Conservation (phyloP, 2,329 filamentous ascomycete species). For the Fusarium devonianum region DNA sequence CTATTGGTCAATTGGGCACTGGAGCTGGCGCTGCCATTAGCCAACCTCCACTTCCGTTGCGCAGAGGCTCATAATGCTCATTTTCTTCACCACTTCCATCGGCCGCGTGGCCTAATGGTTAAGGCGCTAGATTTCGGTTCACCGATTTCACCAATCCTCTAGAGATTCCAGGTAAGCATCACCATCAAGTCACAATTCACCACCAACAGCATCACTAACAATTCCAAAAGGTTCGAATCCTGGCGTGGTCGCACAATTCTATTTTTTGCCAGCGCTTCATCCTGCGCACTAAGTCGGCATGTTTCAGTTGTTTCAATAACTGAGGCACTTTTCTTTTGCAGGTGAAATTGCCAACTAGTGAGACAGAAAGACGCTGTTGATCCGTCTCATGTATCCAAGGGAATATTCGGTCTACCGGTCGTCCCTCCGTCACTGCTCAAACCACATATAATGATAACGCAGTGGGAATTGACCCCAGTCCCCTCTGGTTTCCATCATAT, state of each 20-base stretch:
- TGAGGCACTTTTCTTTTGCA: too few species aligned
- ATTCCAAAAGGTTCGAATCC: slow-evolving; percentile 31
- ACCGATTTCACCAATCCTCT: slow-evolving; percentile 23
- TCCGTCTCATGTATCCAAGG: neutral
- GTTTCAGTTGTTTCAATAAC: neutral
- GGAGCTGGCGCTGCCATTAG: too few species aligned
- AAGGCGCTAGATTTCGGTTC: slow-evolving; percentile 37
- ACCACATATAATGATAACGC: neutral
- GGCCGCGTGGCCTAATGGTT: slow-evolving; percentile 38
- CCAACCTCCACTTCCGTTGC: too few species aligned
- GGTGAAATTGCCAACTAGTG: neutral
- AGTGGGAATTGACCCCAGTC: too few species aligned
- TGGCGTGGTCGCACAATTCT: slow-evolving; percentile 33
- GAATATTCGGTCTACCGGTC: neutral
- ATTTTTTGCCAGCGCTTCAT: too few species aligned
- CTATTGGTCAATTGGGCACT: slow-evolving; percentile 4
- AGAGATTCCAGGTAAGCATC: slow-evolving; percentile 35
- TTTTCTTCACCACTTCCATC: slow-evolving; percentile 1
- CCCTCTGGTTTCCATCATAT: too few species aligned
- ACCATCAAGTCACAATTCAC: neutral
- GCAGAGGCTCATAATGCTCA: slow-evolving; percentile 5
- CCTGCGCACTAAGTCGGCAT: too few species aligned
- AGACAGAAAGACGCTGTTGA: neutral
- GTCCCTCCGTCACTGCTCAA: neutral
- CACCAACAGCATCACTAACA: slow-evolving; percentile 9